Percentiles rank a stretch among this genome's conserved stretches.
These are phyloP conservation scores for Syzygium grande DNA, from an alignment of 345 rosid genomes.

Conservation along the genomic window DNA sequence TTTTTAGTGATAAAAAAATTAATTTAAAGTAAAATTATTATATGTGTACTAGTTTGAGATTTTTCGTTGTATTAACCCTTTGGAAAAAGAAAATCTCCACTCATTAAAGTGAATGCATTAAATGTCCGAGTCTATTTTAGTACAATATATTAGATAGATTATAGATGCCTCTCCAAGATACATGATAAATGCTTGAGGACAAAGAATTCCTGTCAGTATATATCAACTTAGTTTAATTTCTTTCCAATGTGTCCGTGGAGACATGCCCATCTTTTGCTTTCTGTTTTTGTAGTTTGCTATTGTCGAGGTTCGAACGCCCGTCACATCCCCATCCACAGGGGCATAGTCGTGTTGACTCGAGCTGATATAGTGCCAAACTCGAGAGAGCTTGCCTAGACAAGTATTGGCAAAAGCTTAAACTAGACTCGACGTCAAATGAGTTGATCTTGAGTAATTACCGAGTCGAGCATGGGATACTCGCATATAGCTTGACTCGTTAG, in stretches of 20 bases:
- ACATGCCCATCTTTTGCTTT: neutral
- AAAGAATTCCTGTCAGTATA: neutral
- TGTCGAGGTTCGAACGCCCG: neutral
- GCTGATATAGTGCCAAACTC: neutral
- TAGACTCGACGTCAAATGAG: neutral
- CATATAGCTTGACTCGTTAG: neutral
- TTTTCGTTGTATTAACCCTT: too few relatives aligned
- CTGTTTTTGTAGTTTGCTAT: neutral
- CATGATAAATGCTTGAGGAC: neutral
- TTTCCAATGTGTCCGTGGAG: neutral
- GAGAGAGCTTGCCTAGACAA: neutral
- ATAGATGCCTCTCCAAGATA: neutral
- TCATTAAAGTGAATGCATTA: neutral
- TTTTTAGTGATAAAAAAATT: too few relatives aligned
- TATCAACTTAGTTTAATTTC: neutral
- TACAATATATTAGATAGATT: neutral
- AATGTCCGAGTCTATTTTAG: neutral
- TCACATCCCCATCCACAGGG: neutral
- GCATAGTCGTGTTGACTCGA: neutral
- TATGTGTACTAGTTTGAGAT: fast-evolving
- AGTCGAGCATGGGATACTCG: neutral
- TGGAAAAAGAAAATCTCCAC: neutral
- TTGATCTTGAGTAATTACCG: neutral
- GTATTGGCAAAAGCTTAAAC: neutral
- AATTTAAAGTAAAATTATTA: too few relatives aligned